Evolutionary conservation across 306 rosid species (phyloP).

Genomic region (Medicago ruthenica): DNA sequence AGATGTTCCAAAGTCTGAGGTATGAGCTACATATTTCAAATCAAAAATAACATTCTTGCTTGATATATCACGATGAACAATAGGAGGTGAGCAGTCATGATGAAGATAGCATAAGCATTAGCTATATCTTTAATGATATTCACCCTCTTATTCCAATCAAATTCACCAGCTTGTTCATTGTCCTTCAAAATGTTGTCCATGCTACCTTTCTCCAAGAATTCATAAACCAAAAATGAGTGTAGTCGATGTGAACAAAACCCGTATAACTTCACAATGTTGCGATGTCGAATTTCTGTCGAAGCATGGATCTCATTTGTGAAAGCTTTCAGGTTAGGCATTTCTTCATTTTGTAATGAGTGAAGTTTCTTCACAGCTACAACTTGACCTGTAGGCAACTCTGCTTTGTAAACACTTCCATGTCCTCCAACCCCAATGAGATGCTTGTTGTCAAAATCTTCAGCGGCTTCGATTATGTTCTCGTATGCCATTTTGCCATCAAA

Average conservation of each 20-base stretch:
- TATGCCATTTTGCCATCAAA: neutral
- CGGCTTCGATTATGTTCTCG: neutral
- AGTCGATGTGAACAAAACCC: neutral
- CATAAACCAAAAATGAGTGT: neutral
- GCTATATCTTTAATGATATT: neutral
- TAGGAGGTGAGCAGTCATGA: neutral
- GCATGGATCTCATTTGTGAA: neutral
- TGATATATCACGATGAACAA: neutral
- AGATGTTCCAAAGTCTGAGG: neutral
- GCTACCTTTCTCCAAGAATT: neutral
- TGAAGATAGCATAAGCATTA: neutral
- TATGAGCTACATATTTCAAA: constrained; percentile 7
- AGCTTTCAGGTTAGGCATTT: neutral
- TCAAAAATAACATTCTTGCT: constrained; percentile 1
- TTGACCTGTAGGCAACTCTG: neutral
- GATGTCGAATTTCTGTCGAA: neutral
- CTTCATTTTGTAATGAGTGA: neutral
- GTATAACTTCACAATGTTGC: neutral
- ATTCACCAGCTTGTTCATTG: neutral
- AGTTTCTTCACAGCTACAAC: constrained; percentile 7
- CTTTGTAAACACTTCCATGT: neutral
- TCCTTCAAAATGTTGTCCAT: neutral
- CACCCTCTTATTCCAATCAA: neutral
- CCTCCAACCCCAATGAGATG: neutral
- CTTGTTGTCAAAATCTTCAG: neutral